Percentiles rank a stretch among this genome's conserved stretches.
Evolutionary conservation across 2,329 filamentous ascomycete species (phyloP).

Genomic region (Fusarium circinatum): DNA sequence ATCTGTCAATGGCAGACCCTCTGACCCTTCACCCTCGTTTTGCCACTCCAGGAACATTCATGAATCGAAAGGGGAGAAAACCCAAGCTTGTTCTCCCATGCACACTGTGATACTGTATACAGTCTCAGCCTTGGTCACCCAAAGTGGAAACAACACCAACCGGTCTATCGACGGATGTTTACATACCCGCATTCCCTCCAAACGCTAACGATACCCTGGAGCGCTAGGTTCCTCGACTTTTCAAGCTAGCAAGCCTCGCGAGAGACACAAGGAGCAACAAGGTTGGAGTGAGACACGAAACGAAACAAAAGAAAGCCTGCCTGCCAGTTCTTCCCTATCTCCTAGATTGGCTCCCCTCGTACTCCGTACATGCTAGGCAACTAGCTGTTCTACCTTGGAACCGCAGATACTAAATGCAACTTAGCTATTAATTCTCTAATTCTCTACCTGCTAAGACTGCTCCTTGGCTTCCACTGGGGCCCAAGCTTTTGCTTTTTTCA

Average conservation of each 20-base stretch:
- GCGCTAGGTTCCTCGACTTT: not conserved
- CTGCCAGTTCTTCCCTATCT: not conserved
- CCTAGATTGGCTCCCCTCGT: not conserved
- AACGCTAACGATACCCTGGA: conserved; percentile 6
- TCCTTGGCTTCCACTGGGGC: not conserved
- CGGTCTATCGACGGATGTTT: conserved; percentile 16
- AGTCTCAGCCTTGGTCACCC: conserved; percentile 7
- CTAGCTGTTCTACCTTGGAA: not conserved
- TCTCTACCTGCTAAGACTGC: not conserved
- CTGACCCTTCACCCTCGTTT: conserved; percentile 1
- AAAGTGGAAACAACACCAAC: conserved; percentile 5
- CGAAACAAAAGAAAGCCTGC: conserved; percentile 22
- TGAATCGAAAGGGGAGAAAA: not conserved
- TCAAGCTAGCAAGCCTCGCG: conserved; percentile 32
- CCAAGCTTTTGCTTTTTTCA: conserved; percentile 7
- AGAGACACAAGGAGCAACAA: conserved; percentile 17
- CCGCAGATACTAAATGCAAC: not conserved
- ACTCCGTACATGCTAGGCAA: not conserved
- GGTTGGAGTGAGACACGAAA: conserved; percentile 28
- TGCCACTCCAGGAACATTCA: conserved; percentile 15
- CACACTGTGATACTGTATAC: conserved; percentile 27
- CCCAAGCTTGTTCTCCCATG: not conserved
- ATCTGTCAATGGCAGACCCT: not conserved
- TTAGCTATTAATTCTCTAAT: not conserved
- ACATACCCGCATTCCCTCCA: conserved; percentile 28